Conservation (phyloP, 352 stramenopile species). For the Phytophthora tubulina region DNA sequence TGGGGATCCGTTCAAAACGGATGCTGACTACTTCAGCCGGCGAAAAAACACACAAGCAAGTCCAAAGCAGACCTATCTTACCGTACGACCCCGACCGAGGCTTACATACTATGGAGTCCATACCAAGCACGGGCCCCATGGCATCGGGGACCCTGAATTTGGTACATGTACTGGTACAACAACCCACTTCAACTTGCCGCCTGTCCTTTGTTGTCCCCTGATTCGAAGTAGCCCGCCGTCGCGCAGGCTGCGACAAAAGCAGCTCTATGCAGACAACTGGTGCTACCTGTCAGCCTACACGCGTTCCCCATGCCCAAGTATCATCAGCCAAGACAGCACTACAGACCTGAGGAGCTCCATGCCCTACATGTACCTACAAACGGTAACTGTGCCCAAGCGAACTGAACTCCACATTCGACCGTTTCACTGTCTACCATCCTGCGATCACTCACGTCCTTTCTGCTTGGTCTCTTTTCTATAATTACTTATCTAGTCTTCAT, state of each 20-base stretch:
- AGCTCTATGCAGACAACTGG: constrained; percentile 26
- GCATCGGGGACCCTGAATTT: background rate
- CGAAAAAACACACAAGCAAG: background rate
- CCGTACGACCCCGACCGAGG: background rate
- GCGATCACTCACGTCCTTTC: constrained; percentile 12
- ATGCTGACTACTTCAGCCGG: constrained; percentile 12
- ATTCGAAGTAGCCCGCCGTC: background rate
- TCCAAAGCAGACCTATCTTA: background rate
- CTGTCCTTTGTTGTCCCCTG: constrained; percentile 20
- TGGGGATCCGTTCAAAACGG: background rate
- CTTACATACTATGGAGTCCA: background rate
- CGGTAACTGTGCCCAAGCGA: constrained; percentile 3
- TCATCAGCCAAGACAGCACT: background rate
- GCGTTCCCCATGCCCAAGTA: background rate
- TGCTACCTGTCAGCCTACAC: background rate
- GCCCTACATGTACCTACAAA: background rate
- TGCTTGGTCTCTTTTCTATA: constrained; percentile 1
- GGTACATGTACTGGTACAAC: background rate
- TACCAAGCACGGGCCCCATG: background rate
- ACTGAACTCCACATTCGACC: constrained; percentile 27
- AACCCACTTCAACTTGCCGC: constrained; percentile 17
- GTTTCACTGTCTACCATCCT: constrained; percentile 20
- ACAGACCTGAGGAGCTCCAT: constrained; percentile 3
- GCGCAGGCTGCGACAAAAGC: constrained; percentile 4
- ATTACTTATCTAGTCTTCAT: constrained; percentile 13